Evolutionary conservation across 768 basidiomycete species (phyloP), one percentile per base, ranked within the genome.

Genomic region (Hygrophorus russula): DNA sequence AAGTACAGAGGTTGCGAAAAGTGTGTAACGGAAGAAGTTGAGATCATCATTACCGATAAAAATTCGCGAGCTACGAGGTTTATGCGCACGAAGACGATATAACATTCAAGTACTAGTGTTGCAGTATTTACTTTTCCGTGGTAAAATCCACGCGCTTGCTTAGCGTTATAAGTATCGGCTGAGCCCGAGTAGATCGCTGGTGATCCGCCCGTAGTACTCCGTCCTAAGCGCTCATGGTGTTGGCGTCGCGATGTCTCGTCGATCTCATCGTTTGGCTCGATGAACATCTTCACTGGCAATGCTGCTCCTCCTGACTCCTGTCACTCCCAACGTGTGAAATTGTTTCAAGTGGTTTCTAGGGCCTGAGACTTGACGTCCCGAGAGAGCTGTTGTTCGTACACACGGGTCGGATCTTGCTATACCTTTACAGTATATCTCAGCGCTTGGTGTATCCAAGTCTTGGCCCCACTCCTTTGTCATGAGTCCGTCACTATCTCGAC

Each of bases 21-120:
- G 62, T 46, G 66, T 59, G 54, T 73, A 69, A 61, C 71, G 79
- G 62, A 87, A 87, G 67, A 89, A 80, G 63, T 55, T 74, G 56
- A 68, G 67, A 45, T 69, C 74, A 45, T 69, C 74, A 8, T 56
- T 88, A 50, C 84, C 85, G 4, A 88, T 82, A n/a, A n/a, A n/a
- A n/a, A 29, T 91, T 91, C 56, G 88, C 87, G 9, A 85, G 76
- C 54, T 89, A 89, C 53, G 88, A 91, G 46, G 87, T 89, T 45
- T 91, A 88, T 51, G 82, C 80, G 8, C 72, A 76, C 10, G 82
- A 84, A 60, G 80, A 84, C 51, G 65, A 79, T 59, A 24, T 80
- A 58, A 49, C 41, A 32, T 14, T 13, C n/a, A n/a, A n/a, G n/a
- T n/a, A n/a, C n/a, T n/a, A n/a, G n/a, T n/a, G n/a, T n/a, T n/a